phyloP scores from a whole-genome alignment of 2,329 filamentous ascomycete genomes.

The Neofusicoccum parvum region DNA sequence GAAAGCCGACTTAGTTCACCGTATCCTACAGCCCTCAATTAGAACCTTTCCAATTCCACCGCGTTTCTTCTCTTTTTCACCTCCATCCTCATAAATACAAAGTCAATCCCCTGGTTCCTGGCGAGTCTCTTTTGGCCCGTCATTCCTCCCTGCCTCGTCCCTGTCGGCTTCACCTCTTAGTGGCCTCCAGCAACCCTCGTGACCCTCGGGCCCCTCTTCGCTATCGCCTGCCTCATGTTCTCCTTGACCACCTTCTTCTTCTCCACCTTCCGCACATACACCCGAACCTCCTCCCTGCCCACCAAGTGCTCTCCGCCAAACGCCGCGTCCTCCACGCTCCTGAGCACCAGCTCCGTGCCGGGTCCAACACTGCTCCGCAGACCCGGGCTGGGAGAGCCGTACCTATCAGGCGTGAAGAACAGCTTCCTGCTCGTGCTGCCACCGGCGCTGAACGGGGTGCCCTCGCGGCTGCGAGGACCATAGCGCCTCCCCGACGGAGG shows the following conservation, averaged over 20 bases:
- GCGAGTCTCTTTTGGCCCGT: not conserved
- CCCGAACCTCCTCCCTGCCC: constrained; percentile 43
- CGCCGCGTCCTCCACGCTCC: constrained; percentile 25
- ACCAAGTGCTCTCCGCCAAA: constrained; percentile 43
- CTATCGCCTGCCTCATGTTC: constrained; percentile 40
- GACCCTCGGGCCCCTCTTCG: constrained; percentile 35
- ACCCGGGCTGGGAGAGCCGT: constrained; percentile 20
- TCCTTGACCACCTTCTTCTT: constrained; percentile 42
- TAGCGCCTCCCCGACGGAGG: constrained; percentile 39
- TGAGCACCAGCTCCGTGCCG: constrained; percentile 8
- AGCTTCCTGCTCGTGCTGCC: constrained; percentile 36
- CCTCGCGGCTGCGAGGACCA: constrained; percentile 31
- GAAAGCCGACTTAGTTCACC: not conserved
- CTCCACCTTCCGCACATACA: constrained; percentile 36
- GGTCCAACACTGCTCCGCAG: constrained; percentile 24
- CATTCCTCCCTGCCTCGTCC: not conserved
- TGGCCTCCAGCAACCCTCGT: constrained; percentile 23
- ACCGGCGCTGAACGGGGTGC: constrained; percentile 35
- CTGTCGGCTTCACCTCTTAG: not conserved
- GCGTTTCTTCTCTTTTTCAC: not conserved
- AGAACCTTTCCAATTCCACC: not conserved
- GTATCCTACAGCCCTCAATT: not conserved
- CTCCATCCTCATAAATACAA: not conserved
- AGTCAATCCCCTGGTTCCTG: not conserved
- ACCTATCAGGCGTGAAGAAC: constrained; percentile 37